Percentiles rank a stretch among this genome's conserved stretches.
Conservation (phyloP, 345 rosid genomes). For the Streptanthus diversifolius region DNA sequence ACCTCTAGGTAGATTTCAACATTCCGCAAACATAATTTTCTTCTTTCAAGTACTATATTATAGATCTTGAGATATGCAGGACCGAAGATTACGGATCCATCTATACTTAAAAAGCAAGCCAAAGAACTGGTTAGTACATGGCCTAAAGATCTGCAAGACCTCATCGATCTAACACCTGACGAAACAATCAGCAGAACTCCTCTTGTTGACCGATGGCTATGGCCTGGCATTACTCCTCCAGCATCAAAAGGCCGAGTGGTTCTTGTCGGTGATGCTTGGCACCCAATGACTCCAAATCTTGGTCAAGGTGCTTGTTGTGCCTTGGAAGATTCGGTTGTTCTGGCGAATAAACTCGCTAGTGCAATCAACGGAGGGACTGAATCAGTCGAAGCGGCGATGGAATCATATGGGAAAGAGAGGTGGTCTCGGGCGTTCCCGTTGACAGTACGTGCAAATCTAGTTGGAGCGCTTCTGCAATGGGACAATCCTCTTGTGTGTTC, state of each 20-base stretch:
- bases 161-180: conserved; percentile 62
- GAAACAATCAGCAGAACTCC: conserved; percentile 73
- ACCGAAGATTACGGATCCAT: conserved; percentile 65
- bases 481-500: conserved; percentile 71
- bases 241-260: conserved; percentile 66
- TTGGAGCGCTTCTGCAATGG: conserved; percentile 86
- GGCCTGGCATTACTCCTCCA: conserved; percentile 65
- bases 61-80: conserved; percentile 41
- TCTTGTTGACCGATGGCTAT: conserved; percentile 81
- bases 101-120: conserved; percentile 58
- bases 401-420: conserved; percentile 66
- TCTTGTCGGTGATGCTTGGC: conserved; percentile 90
- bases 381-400: conserved; percentile 54
- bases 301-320: conserved; percentile 96
- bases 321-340: conserved; percentile 70
- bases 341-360: conserved; percentile 60
- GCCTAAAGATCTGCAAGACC: conserved; percentile 57
- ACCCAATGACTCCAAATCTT: conserved; percentile 94
- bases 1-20: conserved; percentile 54
- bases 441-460: conserved; percentile 68
- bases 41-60: background rate
- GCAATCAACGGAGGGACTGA: conserved; percentile 43
- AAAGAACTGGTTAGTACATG: conserved; percentile 56
- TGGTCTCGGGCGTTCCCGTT: conserved; percentile 73
- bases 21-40: background rate